Conservation (phyloP, 2,329 filamentous ascomycete species). For the Apiospora saccharicola region DNA sequence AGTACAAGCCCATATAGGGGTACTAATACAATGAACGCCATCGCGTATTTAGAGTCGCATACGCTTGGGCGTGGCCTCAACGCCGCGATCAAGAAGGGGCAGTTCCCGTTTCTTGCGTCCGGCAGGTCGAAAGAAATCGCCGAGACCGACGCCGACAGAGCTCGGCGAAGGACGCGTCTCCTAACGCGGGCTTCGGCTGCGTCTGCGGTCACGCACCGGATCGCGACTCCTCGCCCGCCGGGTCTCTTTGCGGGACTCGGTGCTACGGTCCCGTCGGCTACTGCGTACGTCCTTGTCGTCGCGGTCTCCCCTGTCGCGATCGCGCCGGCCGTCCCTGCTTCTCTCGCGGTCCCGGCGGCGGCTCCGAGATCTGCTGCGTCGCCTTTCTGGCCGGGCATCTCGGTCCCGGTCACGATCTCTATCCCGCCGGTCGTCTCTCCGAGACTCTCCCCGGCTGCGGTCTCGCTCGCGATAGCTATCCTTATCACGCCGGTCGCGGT, state of each 20-base stretch:
- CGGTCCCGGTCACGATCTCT: slow-evolving; percentile 41
- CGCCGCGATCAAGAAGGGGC: neutral
- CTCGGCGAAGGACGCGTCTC: slow-evolving; percentile 12
- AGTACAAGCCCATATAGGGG: neutral
- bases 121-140: neutral
- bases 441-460: slow-evolving; percentile 30
- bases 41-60: neutral
- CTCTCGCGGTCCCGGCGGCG: slow-evolving; percentile 43
- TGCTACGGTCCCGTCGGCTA: slow-evolving; percentile 33
- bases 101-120: neutral
- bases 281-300: slow-evolving; percentile 43
- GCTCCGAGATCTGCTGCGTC: slow-evolving; percentile 41
- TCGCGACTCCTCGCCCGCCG: slow-evolving; percentile 31
- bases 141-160: neutral
- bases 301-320: slow-evolving; percentile 42
- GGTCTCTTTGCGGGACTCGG: slow-evolving; percentile 31
- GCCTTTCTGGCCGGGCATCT: slow-evolving; percentile 33
- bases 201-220: slow-evolving; percentile 33
- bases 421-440: slow-evolving; percentile 32
- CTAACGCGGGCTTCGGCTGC: slow-evolving; percentile 40
- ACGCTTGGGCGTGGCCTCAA: neutral
- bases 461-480: slow-evolving; percentile 30
- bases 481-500: slow-evolving; percentile 12
- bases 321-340: slow-evolving; percentile 42
- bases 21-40: neutral